Evolutionary conservation across 2,329 filamentous ascomycete species (phyloP).

Genomic region (Ceratocystis cubensis): DNA sequence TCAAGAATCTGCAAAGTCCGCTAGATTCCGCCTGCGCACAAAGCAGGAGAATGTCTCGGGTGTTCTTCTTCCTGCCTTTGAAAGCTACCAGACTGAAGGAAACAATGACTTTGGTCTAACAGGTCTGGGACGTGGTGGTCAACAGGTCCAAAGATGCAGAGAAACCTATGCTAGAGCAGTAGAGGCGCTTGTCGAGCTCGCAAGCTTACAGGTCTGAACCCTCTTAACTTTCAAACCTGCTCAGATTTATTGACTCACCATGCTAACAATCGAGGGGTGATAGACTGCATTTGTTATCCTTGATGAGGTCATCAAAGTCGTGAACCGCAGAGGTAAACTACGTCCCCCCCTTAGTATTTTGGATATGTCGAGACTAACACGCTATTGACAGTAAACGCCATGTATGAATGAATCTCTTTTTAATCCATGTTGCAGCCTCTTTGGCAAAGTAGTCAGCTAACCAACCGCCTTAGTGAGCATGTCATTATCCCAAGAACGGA

Average conservation of each 20-base stretch:
- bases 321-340: conserved; percentile 73
- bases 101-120: conserved; percentile 95
- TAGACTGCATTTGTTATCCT: conserved; percentile 92
- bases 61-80: conserved; percentile 85
- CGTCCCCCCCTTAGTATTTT: not conserved
- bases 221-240: not conserved
- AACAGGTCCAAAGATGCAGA: conserved; percentile 87
- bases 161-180: conserved; percentile 95
- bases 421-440: not conserved
- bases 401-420: conserved; percentile 39
- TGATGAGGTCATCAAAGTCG: conserved; percentile 98
- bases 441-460: conserved; percentile 39
- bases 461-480: conserved; percentile 49
- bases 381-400: conserved; percentile 62
- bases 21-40: conserved; percentile 81
- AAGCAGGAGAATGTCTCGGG: conserved; percentile 98
- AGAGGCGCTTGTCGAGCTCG: conserved; percentile 87
- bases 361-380: conserved; percentile 22
- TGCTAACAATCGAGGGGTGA: not conserved
- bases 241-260: not conserved
- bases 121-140: conserved; percentile 88
- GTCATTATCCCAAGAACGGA: conserved; percentile 97
- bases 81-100: conserved; percentile 77
- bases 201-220: conserved; percentile 60
- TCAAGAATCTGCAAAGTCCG: conserved; percentile 86